Evolutionary conservation across 164 flowering plant species (phyloP).

Genomic region (Tinospora cordifolia): DNA sequence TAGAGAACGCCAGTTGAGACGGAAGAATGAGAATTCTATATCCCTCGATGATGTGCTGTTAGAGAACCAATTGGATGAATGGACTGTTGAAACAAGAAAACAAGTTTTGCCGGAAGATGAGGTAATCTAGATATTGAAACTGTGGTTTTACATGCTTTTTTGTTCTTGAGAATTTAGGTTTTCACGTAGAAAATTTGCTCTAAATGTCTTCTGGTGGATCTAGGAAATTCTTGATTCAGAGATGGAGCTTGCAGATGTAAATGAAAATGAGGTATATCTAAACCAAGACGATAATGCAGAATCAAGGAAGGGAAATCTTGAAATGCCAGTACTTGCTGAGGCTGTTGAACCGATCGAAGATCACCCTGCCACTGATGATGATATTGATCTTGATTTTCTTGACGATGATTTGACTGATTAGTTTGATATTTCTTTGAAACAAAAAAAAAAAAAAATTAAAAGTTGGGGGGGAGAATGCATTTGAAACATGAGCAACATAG

Average conservation of each 20-base stretch:
- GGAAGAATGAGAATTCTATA: conserved; percentile 24
- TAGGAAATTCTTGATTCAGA: conserved; percentile 46
- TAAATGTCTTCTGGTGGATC: background rate
- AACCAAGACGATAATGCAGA: conserved; percentile 25
- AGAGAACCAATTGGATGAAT: conserved; percentile 51
- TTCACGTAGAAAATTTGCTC: background rate
- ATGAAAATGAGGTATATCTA: conserved; percentile 29
- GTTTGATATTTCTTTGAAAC: too few relatives aligned
- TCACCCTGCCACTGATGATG: conserved; percentile 32
- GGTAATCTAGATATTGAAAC: conserved; percentile 26
- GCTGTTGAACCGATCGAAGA: conserved; percentile 33
- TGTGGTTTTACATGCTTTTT: background rate
- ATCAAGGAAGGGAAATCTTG: conserved; percentile 22
- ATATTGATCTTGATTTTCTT: conserved; percentile 47
- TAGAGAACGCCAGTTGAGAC: conserved; percentile 47
- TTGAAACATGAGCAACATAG: background rate
- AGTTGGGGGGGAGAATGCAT: background rate
- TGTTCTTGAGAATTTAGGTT: background rate
- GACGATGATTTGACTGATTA: conserved; percentile 53
- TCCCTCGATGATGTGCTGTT: conserved; percentile 40
- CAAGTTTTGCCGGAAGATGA: conserved; percentile 51
- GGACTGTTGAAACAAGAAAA: conserved; percentile 59
- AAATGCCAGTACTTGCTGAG: conserved; percentile 16
- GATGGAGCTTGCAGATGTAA: conserved; percentile 36
- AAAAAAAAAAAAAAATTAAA: too few relatives aligned